A percentile compares a stretch with the other conserved stretches of the same genome.
Conservation (phyloP, 108 stramenopile genomes). For the Fragilariopsis cylindrus region DNA sequence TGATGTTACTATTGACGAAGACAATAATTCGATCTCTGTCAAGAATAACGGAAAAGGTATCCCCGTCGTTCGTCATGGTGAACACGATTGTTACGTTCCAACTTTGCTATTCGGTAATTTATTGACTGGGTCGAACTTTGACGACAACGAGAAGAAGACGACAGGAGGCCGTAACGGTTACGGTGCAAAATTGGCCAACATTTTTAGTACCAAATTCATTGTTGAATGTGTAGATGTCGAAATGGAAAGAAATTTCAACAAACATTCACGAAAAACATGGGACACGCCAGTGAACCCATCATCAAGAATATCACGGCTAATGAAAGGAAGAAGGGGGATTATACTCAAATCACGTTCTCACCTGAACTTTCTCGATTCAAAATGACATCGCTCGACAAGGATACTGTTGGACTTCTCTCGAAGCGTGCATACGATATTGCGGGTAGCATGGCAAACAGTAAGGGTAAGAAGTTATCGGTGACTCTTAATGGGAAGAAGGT, state of each 20-base stretch:
- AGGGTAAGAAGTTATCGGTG: slow-evolving; percentile 87
- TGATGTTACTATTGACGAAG: slow-evolving; percentile 82
- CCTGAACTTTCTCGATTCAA: slow-evolving; percentile 94
- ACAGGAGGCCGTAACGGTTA: slow-evolving; percentile 99
- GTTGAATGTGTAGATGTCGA: slow-evolving; percentile 91
- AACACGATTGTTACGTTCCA: slow-evolving; percentile 86
- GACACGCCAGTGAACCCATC: slow-evolving; percentile 55
- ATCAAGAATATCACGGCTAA: slow-evolving; percentile 65
- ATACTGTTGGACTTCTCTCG: slow-evolving; percentile 87
- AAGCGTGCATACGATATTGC: slow-evolving; percentile 99
- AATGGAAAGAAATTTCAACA: slow-evolving; percentile 82
- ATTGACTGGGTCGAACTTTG: slow-evolving; percentile 98
- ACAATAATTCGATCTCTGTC: slow-evolving; percentile 85
- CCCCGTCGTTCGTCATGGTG: slow-evolving; percentile 81
- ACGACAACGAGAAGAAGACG: slow-evolving; percentile 97
- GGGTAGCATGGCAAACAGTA: slow-evolving; percentile 83
- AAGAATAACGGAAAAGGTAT: slow-evolving; percentile 95
- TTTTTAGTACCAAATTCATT: slow-evolving; percentile 90
- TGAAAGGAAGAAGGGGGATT: slow-evolving; percentile 87
- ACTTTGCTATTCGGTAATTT: slow-evolving; percentile 98
- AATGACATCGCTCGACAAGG: slow-evolving; percentile 90
- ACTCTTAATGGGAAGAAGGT: slow-evolving; percentile 89
- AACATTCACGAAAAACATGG: slow-evolving; percentile 93
- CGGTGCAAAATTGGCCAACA: slow-evolving; percentile 99
- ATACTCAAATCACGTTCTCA: slow-evolving; percentile 95